Evolutionary conservation across 2,329 filamentous ascomycete genomes (phyloP).

Genomic region (Ophiocordyceps polyrhachis-furcata): DNA sequence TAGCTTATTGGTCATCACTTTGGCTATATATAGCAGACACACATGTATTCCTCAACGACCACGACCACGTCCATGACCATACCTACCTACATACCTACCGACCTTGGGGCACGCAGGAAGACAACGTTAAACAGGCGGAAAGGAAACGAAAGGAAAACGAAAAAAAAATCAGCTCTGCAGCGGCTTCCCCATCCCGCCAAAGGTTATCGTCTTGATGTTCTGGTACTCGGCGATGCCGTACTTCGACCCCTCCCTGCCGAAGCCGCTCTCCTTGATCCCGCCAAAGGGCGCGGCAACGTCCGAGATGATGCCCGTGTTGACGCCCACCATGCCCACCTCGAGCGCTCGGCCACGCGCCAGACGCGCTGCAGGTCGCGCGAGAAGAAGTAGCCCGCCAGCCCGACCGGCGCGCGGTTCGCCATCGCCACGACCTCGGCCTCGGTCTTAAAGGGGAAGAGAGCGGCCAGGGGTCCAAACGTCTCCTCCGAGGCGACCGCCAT

Average conservation of each 20-base stretch:
- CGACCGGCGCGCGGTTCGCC: constrained; percentile 70
- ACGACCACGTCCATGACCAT: no score
- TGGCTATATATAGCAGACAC: background rate
- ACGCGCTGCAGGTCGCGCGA: constrained; percentile 42
- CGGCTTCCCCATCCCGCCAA: constrained; percentile 35
- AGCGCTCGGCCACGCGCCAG: constrained; percentile 46
- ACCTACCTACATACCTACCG: no score
- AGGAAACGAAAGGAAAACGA: no score
- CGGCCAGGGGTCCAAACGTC: constrained; percentile 89
- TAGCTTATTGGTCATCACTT: background rate
- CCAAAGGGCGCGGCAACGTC: constrained; percentile 48
- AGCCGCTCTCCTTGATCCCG: constrained; percentile 67
- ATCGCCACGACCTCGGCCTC: constrained; percentile 75
- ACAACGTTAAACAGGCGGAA: no score
- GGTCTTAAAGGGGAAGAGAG: constrained; percentile 70
- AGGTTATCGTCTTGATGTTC: constrained; percentile 46
- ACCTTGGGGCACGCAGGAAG: no score
- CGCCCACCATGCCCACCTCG: constrained; percentile 75
- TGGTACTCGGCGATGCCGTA: constrained; percentile 65
- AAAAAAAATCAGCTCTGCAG: constrained; percentile 21
- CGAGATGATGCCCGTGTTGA: constrained; percentile 55
- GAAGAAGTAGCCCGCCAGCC: constrained; percentile 90
- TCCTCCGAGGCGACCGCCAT: constrained; percentile 80
- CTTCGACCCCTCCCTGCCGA: constrained; percentile 59
- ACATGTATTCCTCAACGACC: no score